These are phyloP conservation scores for Citrus hindsii DNA, from an alignment of 345 rosid genomes.

Conservation along the genomic window DNA sequence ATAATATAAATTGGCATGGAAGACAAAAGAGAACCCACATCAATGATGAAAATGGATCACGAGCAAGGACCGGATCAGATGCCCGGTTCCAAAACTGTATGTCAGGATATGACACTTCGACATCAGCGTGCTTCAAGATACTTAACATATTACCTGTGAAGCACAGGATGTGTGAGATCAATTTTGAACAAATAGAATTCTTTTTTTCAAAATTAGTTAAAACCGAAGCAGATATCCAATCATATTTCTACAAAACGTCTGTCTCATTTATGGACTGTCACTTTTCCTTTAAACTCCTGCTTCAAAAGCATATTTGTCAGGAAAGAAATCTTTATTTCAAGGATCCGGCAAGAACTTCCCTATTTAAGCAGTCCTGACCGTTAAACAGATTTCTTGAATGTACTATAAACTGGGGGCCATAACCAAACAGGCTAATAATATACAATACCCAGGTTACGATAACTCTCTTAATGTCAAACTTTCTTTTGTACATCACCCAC, in stretches of 20 bases:
- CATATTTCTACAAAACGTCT: not conserved
- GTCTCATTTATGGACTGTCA: not conserved
- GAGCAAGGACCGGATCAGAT: slow-evolving; percentile 78
- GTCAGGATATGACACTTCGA: slow-evolving; percentile 41
- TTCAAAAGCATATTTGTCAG: not conserved
- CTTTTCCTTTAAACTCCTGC: not conserved
- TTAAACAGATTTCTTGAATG: not conserved
- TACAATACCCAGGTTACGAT: not conserved
- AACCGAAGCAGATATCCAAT: not conserved
- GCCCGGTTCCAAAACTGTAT: slow-evolving; percentile 68
- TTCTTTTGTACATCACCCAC: not conserved
- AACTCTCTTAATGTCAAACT: not conserved
- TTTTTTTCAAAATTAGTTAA: not conserved
- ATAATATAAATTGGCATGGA: slow-evolving; percentile 74
- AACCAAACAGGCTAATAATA: not conserved
- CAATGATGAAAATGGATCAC: slow-evolving; percentile 92
- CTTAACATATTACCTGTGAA: slow-evolving; percentile 46
- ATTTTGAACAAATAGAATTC: not conserved
- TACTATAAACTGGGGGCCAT: not conserved
- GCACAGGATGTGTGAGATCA: slow-evolving; percentile 2
- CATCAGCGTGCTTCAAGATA: slow-evolving; percentile 43
- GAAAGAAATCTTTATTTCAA: not conserved
- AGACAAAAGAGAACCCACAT: slow-evolving; percentile 96
- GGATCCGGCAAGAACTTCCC: not conserved
- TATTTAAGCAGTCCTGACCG: not conserved